phyloP scores from a whole-genome alignment of 2,329 filamentous ascomycete species.

The Penicillium freii region DNA sequence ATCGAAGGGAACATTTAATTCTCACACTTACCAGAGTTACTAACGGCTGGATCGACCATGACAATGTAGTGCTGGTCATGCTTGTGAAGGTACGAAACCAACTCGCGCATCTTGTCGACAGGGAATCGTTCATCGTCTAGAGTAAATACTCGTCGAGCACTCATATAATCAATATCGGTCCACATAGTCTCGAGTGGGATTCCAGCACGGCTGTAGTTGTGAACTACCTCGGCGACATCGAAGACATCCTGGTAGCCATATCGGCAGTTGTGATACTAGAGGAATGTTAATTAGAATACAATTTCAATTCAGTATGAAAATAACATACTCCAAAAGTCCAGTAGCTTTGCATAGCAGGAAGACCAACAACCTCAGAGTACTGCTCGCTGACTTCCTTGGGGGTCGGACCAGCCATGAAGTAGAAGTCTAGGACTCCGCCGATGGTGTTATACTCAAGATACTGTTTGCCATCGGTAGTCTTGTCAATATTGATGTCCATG shows the following conservation, averaged over 20 bases:
- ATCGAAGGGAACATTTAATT: background rate
- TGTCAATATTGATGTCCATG: constrained; percentile 74
- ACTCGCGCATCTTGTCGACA: constrained; percentile 55
- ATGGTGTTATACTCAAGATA: constrained; percentile 78
- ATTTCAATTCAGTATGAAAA: background rate
- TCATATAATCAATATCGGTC: constrained; percentile 48
- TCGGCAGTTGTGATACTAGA: constrained; percentile 57
- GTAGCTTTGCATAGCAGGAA: constrained; percentile 63
- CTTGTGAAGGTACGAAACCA: constrained; percentile 65
- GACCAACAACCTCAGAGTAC: constrained; percentile 57
- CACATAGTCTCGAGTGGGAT: constrained; percentile 49
- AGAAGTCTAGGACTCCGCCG: constrained; percentile 72
- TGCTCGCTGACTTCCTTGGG: constrained; percentile 60
- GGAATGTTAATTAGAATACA: background rate
- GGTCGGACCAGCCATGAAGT: constrained; percentile 61
- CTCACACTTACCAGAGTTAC: constrained; percentile 31
- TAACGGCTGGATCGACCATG: constrained; percentile 67
- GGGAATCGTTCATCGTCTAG: constrained; percentile 41
- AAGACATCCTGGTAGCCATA: constrained; percentile 59
- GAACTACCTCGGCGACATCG: constrained; percentile 45
- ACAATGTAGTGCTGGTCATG: constrained; percentile 69
- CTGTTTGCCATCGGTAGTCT: constrained; percentile 57
- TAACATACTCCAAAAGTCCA: constrained; percentile 58
- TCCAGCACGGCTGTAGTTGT: constrained; percentile 43
- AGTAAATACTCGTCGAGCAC: constrained; percentile 39